Evolutionary conservation across 257 asterid genomes (phyloP).

Genomic region (Handroanthus guayacan): DNA sequence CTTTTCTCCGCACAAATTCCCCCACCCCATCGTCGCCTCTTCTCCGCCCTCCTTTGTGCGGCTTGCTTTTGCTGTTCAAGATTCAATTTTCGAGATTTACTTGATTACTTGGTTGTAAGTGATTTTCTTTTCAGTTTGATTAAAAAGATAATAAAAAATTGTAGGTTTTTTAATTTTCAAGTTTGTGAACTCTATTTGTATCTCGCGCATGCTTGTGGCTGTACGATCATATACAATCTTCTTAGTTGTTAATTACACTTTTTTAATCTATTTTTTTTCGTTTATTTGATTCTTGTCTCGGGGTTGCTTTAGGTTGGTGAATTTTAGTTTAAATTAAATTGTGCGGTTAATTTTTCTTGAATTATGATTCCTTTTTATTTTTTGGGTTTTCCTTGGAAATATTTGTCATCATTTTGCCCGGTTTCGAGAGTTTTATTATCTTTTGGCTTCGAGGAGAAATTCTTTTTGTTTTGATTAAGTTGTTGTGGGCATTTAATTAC

Average conservation of each 20-base stretch:
- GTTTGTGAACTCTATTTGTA: conserved; percentile 9
- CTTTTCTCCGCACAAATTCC: conserved; percentile 17
- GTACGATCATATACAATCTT: conserved; percentile 6
- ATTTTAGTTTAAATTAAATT: conserved; percentile 30
- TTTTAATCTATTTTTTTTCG: not conserved
- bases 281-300: conserved; percentile 9
- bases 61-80: conserved; percentile 36
- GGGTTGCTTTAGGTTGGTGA: not conserved
- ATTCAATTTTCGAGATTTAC: conserved; percentile 23
- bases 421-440: conserved; percentile 21
- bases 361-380: not conserved
- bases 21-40: conserved; percentile 1
- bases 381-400: conserved; percentile 4
- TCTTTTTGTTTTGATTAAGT: conserved; percentile 12
- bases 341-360: conserved; percentile 4
- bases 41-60: conserved; percentile 27
- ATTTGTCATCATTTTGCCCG: conserved; percentile 10
- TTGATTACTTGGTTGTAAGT: conserved; percentile 44
- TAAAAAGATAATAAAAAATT: too few relatives aligned
- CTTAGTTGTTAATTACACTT: conserved; percentile 9
- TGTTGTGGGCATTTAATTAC: not conserved
- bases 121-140: conserved; percentile 25
- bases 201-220: conserved; percentile 22
- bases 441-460: not conserved
- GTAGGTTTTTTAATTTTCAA: not conserved